Base-by-base conservation (phyloP, 2,329 filamentous ascomycete genomes). In the Curvularia spicifera region DNA sequence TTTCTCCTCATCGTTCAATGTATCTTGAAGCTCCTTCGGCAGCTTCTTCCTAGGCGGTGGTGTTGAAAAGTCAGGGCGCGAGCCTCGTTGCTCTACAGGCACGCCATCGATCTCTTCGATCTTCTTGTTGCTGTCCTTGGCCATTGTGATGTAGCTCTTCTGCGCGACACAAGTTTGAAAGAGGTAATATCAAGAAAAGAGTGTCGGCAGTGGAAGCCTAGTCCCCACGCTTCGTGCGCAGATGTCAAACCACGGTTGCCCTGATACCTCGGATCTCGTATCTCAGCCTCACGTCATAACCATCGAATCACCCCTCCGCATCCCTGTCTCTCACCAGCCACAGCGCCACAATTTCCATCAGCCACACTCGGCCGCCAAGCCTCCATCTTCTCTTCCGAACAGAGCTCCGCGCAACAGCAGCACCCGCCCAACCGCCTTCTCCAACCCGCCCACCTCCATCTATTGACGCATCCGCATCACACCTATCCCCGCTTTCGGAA, bases 1-100 rank as follows among this genome's bases (percentile, higher is more conserved):
- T 68, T 87, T 88, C 31, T 91, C 90, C 9, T 96, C 83, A 53
- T 78, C 78, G 64, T 88, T 83, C 7, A 87, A 77, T 2, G 83
- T 81, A 35, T 81, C 79, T 73, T 87, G 85, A 2, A 88, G 74
- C 31, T 82, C 79, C 48, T 79, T 77, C n/a, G 84, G 82, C 13
- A 88, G 80, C 60, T 79, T 80, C 68, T 81, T 80, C 55, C 81
- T 77, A 45, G 82, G 76, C n/a, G 82, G 75, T 18, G 79, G 81
- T 63, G 79, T 68, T 12, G 76, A 78, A 73, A 81, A 81, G 67
- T 83, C 81, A 4, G 81, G 81, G 44, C 78, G 74, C 9, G 78
- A 67, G 63, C 81, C 80, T 45, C 69, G 62, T 53, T 80, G 78
- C 55, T 78, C 73, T 64, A 72, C 78, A 13, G 77, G 74, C 39